phyloP scores from a whole-genome alignment of 2,329 filamentous ascomycete species.

The Cadophora gregata region DNA sequence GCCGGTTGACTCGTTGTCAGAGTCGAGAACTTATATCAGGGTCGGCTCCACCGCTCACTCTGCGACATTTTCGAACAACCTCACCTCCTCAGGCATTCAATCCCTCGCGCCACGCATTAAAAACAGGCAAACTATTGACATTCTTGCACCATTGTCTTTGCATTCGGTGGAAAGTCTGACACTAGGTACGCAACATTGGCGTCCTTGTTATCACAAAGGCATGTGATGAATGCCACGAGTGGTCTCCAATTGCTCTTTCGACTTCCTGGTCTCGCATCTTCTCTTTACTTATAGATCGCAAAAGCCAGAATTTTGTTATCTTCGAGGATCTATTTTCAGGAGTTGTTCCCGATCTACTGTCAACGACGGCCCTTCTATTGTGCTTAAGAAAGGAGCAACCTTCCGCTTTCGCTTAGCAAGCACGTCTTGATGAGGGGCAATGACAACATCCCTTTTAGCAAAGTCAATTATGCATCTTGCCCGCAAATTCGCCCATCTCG shows the following conservation, averaged over 20 bases:
- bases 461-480: not conserved
- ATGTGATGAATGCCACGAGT: too few species aligned
- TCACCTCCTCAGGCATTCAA: not conserved
- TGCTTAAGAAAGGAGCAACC: not conserved
- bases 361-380: not conserved
- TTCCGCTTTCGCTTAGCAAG: slow-evolving; percentile 16
- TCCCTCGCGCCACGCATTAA: too few species aligned
- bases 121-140: too few species aligned
- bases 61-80: not conserved
- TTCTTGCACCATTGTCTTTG: too few species aligned
- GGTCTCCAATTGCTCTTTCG: not conserved
- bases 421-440: slow-evolving; percentile 16
- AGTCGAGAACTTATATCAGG: not conserved
- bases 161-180: too few species aligned
- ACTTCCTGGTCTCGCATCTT: not conserved
- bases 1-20: not conserved
- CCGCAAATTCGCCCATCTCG: not conserved
- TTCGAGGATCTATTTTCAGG: too few species aligned
- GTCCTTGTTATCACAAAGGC: too few species aligned
- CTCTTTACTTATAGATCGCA: not conserved
- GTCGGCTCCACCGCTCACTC: not conserved
- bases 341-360: not conserved
- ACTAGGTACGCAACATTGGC: too few species aligned
- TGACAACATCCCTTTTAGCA: slow-evolving; percentile 19
- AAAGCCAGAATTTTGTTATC: too few species aligned